Base-by-base conservation (phyloP, 768 basidiomycete species). In the Dacryopinax primogenitus region DNA sequence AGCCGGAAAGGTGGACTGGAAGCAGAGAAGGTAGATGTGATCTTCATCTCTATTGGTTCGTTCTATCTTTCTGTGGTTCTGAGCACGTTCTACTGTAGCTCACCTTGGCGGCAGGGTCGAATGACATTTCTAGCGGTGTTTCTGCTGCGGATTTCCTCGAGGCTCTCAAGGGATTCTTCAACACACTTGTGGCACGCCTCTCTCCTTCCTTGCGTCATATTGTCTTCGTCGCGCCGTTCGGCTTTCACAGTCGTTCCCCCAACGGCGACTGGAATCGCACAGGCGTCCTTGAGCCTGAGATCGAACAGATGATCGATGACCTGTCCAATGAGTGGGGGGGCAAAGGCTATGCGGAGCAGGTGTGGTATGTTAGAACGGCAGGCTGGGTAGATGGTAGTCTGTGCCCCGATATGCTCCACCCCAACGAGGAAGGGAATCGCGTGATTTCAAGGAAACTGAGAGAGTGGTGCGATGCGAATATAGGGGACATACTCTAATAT, bases 31-130 rank as follows among this genome's bases (percentile, higher is more conserved):
- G 68, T 71, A 18, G 69, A 67, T 0, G 68, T 69, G 12, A 66
- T 72, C 0, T 72, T 70, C 63, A 71, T 72, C 13, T 63, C 58
- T n/a, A 65, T 70, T 26, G 69, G 69, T 70, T 23, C 63, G 69
- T 68, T 1, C 9, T 18, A 15, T 35, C 39, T 32, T 21, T 16
- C 21, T 58, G 13, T 23, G 23, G 9, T 23, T 9, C 45, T 15
- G 36, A 18, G 3, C 18, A 44, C 7, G 41, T n/a, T n/a, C n/a
- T 6, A 44, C 23, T 6, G 18, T 15, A 15, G 41, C 7, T 44
- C 18, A 44, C 18, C 11, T 37, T 9, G 11, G 36, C 36, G 9
- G 36, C 41, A 58, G 51, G 51, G 6, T 58, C 51, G 13, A 58
- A 58, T 30, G 51, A 58, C 51, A 13, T 28, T 23, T 23, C 26